These are phyloP conservation scores for Xylaria digitata DNA, from an alignment of 2,329 filamentous ascomycete species.

Conservation along the genomic window DNA sequence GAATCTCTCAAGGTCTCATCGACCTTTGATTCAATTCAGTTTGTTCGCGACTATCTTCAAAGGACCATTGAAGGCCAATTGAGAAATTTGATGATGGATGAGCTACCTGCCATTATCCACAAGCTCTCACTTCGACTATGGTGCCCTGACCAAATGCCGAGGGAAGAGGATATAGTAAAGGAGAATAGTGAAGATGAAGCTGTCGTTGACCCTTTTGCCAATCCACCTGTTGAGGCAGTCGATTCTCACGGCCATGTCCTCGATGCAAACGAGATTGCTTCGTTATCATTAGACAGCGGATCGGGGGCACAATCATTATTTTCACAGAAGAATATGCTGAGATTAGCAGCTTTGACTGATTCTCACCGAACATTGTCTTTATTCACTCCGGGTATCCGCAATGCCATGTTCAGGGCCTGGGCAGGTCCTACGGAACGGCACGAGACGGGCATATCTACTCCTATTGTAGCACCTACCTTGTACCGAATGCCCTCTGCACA, in stretches of 20 bases:
- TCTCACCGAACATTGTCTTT: constrained; percentile 91
- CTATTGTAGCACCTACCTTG: constrained; percentile 64
- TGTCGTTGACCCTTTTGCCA: constrained; percentile 82
- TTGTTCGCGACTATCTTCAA: constrained; percentile 96
- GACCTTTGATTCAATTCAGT: constrained; percentile 98
- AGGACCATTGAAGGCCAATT: constrained; percentile 95
- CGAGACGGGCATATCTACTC: constrained; percentile 65
- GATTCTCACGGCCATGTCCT: constrained; percentile 82
- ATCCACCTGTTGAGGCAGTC: constrained; percentile 82
- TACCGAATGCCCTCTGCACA: constrained; percentile 73
- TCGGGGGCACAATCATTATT: constrained; percentile 89
- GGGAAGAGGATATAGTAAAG: constrained; percentile 68
- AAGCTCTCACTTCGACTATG: constrained; percentile 87
- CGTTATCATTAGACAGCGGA: constrained; percentile 80
- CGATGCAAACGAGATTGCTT: constrained; percentile 79
- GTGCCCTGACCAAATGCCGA: constrained; percentile 84
- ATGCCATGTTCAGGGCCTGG: constrained; percentile 94
- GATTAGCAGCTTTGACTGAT: constrained; percentile 83
- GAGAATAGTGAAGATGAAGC: constrained; percentile 65
- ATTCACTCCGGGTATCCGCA: constrained; percentile 89
- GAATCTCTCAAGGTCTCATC: constrained; percentile 98
- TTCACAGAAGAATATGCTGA: constrained; percentile 91
- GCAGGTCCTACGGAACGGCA: constrained; percentile 79
- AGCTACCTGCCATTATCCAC: constrained; percentile 95
- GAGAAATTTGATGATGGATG: constrained; percentile 95